Conservation (phyloP, 805 yeast genomes). For the Sungouiozyma intestinalis region DNA sequence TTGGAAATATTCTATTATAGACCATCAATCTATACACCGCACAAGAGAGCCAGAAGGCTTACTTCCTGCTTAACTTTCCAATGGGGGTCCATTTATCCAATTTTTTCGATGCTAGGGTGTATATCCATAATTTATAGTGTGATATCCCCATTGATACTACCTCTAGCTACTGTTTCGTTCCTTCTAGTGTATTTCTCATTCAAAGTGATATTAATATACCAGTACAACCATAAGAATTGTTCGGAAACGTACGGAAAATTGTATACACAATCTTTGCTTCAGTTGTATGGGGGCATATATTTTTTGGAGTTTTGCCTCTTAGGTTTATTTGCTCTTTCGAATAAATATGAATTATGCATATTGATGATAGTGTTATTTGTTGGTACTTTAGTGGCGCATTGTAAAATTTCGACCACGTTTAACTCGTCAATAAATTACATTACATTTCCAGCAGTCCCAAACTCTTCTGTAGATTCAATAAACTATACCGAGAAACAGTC, state of each 20-base stretch:
- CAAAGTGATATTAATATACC: slow-evolving; percentile 56
- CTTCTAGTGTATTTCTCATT: slow-evolving; percentile 49
- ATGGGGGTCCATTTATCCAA: slow-evolving; percentile 77
- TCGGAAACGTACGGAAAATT: slow-evolving; percentile 61
- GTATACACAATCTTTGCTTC: slow-evolving; percentile 67
- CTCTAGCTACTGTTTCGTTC: slow-evolving; percentile 50
- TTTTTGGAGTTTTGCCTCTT: slow-evolving; percentile 69
- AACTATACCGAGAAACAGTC: slow-evolving; percentile 3
- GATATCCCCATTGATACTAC: slow-evolving; percentile 65
- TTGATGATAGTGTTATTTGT: slow-evolving; percentile 43
- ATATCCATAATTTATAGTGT: slow-evolving; percentile 72
- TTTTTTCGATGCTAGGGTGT: slow-evolving; percentile 64
- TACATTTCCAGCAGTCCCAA: neutral
- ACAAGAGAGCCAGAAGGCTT: slow-evolving; percentile 39
- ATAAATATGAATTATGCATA: slow-evolving; percentile 34
- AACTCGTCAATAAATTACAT: slow-evolving; percentile 1
- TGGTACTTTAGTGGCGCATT: slow-evolving; percentile 48
- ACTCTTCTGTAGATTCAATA: neutral
- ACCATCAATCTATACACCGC: slow-evolving; percentile 47
- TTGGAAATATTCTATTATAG: slow-evolving; percentile 28
- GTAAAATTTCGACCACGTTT: slow-evolving; percentile 31
- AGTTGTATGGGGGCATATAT: slow-evolving; percentile 70
- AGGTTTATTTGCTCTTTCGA: slow-evolving; percentile 62
- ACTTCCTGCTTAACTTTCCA: slow-evolving; percentile 37
- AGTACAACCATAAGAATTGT: slow-evolving; percentile 39